Evolutionary conservation across 2,329 filamentous ascomycete species (phyloP).

Genomic region (Aspergillus nomiae): DNA sequence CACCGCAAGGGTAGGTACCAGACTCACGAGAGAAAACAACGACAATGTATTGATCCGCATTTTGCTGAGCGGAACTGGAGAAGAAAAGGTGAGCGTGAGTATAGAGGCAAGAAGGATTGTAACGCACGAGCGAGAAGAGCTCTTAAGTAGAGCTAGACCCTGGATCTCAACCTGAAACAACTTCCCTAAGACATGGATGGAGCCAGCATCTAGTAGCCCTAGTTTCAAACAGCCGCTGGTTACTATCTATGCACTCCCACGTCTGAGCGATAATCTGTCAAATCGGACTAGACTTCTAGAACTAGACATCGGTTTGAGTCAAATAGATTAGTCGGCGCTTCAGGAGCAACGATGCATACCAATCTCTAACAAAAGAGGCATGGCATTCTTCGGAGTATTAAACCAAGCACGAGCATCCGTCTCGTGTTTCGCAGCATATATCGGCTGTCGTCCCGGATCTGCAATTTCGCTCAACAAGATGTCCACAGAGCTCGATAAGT

Average conservation of each 20-base stretch:
- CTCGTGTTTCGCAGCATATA: not conserved
- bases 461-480: not conserved
- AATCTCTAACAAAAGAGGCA: not conserved
- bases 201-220: not conserved
- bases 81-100: slow-evolving; percentile 3
- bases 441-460: not conserved
- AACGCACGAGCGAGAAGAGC: not conserved
- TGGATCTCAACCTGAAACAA: slow-evolving; percentile 2
- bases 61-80: not conserved
- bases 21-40: slow-evolving; percentile 19
- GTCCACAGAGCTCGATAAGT: not conserved
- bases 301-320: not conserved
- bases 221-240: not conserved
- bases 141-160: not conserved
- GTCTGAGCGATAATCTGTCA: not conserved
- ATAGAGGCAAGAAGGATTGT: not conserved
- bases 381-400: not conserved
- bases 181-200: not conserved
- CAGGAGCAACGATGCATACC: too few relatives aligned
- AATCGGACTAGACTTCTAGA: not conserved
- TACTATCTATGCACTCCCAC: not conserved
- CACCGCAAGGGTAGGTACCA: slow-evolving; percentile 28
- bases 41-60: slow-evolving; percentile 14
- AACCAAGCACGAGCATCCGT: not conserved
- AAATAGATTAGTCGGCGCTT: not conserved